Conservation (phyloP, 2,329 filamentous ascomycete genomes). For the Celoporthe dispersa region DNA sequence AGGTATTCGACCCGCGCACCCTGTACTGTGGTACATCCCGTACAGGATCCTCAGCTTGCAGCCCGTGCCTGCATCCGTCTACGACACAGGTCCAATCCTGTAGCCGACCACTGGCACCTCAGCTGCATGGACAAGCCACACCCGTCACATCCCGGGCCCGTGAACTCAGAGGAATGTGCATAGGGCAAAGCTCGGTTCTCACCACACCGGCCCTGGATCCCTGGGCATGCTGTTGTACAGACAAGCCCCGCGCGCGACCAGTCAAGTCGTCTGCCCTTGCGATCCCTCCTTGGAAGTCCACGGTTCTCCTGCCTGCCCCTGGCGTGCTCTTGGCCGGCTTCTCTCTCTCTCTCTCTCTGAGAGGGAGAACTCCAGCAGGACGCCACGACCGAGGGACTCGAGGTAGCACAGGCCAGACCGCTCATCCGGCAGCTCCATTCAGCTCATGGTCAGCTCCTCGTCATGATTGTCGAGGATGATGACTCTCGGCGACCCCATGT, state of each 20-base stretch:
- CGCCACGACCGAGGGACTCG: not conserved
- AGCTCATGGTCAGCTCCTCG: constrained; percentile 9
- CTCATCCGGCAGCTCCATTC: constrained; percentile 10
- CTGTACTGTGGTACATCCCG: not conserved
- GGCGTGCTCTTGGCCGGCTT: not conserved
- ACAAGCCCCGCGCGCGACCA: too few relatives aligned
- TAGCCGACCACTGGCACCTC: constrained; percentile 6
- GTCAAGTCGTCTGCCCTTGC: too few relatives aligned
- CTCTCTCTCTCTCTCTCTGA: not conserved
- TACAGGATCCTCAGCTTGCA: not conserved
- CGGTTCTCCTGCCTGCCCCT: not conserved
- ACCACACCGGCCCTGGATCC: not conserved
- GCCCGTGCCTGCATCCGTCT: constrained; percentile 9
- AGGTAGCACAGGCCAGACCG: constrained; percentile 1
- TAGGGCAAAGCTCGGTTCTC: constrained; percentile 1
- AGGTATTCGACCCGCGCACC: not conserved
- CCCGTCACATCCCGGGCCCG: constrained; percentile 14
- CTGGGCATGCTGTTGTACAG: constrained; percentile 9
- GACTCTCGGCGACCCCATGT: not conserved
- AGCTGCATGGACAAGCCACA: constrained; percentile 19
- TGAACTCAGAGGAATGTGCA: constrained; percentile 2
- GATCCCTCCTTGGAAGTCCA: not conserved
- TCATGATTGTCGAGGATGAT: not conserved
- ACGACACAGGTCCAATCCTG: constrained; percentile 5
- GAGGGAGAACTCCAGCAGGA: not conserved